phyloP scores from a whole-genome alignment of 106 monocot genomes.

The Dendrobium officinale region DNA sequence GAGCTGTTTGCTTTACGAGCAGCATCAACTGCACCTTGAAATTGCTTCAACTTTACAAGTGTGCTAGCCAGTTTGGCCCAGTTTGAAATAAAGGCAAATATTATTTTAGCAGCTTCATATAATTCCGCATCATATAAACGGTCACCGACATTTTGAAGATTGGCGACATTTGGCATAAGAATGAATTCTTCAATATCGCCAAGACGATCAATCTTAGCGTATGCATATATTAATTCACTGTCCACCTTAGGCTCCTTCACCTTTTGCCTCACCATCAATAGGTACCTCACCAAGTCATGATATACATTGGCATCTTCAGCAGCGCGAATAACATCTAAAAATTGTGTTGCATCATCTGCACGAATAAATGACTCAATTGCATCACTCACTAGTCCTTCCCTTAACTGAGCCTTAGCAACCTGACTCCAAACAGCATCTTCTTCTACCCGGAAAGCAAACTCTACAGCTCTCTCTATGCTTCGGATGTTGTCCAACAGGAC shows the following conservation, averaged over 20 bases:
- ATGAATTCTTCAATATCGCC: slow-evolving; percentile 95
- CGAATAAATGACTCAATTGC: slow-evolving; percentile 98
- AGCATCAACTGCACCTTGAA: slow-evolving; percentile 98
- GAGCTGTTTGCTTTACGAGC: slow-evolving; percentile 97
- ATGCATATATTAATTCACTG: slow-evolving; percentile 91
- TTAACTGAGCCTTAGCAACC: slow-evolving; percentile 88
- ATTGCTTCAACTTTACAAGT: slow-evolving; percentile 83
- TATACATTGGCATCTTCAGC: slow-evolving; percentile 85
- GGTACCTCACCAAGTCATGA: slow-evolving; percentile 83
- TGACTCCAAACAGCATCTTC: slow-evolving; percentile 99
- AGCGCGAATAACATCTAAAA: slow-evolving; percentile 84
- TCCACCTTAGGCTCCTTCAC: slow-evolving; percentile 88
- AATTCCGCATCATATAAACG: slow-evolving; percentile 81
- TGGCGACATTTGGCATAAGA: slow-evolving; percentile 98
- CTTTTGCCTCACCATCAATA: slow-evolving; percentile 95
- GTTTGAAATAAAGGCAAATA: slow-evolving; percentile 98
- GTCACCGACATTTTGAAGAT: slow-evolving; percentile 96
- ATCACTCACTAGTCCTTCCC: slow-evolving; percentile 91
- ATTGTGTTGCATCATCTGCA: slow-evolving; percentile 90
- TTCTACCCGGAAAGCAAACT: slow-evolving; percentile 96
- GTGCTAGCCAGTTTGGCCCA: slow-evolving; percentile 93
- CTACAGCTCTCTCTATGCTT: slow-evolving; percentile 89
- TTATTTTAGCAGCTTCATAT: slow-evolving; percentile 98
- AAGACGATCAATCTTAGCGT: slow-evolving; percentile 91
- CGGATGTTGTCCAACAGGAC: slow-evolving; percentile 83